Percentiles rank a stretch among this genome's conserved stretches.
Evolutionary conservation across 495 filamentous ascomycete species (phyloP).

Genomic region (Lasiosphaeria ovina): DNA sequence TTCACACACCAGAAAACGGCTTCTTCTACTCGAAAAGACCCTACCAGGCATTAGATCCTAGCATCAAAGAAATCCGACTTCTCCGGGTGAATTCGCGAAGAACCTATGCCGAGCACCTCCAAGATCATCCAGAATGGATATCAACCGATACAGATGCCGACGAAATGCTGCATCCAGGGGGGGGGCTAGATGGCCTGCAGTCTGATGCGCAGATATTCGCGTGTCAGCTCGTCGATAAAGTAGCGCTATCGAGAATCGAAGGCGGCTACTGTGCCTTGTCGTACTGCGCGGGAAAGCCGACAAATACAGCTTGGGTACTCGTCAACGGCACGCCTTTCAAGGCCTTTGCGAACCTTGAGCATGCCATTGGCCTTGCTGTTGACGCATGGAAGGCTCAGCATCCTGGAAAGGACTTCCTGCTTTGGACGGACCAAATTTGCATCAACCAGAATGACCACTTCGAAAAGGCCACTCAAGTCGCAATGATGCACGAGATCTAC

Average conservation of each 20-base stretch:
- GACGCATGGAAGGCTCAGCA: neutral
- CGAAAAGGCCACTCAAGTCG: too few relatives aligned
- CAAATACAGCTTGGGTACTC: neutral
- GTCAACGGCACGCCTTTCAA: neutral
- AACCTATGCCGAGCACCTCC: neutral
- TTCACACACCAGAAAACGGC: neutral
- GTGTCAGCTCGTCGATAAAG: neutral
- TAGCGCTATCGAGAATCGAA: neutral
- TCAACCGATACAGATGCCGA: neutral
- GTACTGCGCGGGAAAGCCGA: neutral
- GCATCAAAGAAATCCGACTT: neutral
- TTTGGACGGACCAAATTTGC: too few relatives aligned
- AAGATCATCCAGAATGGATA: neutral
- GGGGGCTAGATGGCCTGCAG: neutral
- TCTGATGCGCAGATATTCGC: neutral
- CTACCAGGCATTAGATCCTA: neutral
- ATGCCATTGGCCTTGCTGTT: neutral
- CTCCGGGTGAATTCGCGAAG: neutral
- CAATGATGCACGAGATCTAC: too few relatives aligned
- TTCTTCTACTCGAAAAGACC: neutral
- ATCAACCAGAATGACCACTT: too few relatives aligned
- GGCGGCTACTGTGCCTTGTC: neutral
- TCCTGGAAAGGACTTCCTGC: neutral
- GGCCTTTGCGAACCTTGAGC: neutral
- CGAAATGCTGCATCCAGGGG: neutral